These are phyloP conservation scores for Infundibulicybe gibba DNA, from an alignment of 768 basidiomycete species.

Conservation along the genomic window DNA sequence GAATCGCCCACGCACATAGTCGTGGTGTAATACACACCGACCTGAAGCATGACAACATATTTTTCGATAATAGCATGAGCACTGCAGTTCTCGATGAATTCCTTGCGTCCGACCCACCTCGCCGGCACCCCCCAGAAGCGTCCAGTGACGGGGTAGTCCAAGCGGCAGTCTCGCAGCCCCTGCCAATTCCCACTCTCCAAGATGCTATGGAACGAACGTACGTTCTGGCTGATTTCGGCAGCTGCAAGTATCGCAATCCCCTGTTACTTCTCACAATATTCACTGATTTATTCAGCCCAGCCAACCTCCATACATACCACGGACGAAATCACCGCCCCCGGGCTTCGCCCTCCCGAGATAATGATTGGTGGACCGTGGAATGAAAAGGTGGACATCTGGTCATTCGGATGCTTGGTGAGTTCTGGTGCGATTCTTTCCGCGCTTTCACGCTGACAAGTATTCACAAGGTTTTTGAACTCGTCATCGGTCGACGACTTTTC, in stretches of 20 bases:
- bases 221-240: constrained; percentile 21
- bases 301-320: constrained; percentile 4
- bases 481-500: constrained; percentile 8
- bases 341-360: constrained; percentile 23
- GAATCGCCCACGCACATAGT: constrained; percentile 15
- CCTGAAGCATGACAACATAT: constrained; percentile 25
- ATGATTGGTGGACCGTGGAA: constrained; percentile 21
- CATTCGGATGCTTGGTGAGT: constrained; percentile 24
- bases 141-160: constrained; percentile 15
- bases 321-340: constrained; percentile 16
- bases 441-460: background rate
- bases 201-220: constrained; percentile 17
- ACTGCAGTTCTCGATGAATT: constrained; percentile 9
- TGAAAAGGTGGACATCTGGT: constrained; percentile 24
- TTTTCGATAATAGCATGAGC: constrained; percentile 11
- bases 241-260: constrained; percentile 11
- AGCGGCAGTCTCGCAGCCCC: constrained; percentile 18
- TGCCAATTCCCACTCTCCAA: constrained; percentile 10
- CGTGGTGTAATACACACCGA: constrained; percentile 22
- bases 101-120: constrained; percentile 13
- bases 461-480: constrained; percentile 13
- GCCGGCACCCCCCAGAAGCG: constrained; percentile 15
- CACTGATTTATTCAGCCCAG: constrained; percentile 8
- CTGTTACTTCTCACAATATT: too few relatives aligned
- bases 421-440: background rate